Conservation (phyloP, 2,329 filamentous ascomycete genomes). For the Claviceps digitariae region DNA sequence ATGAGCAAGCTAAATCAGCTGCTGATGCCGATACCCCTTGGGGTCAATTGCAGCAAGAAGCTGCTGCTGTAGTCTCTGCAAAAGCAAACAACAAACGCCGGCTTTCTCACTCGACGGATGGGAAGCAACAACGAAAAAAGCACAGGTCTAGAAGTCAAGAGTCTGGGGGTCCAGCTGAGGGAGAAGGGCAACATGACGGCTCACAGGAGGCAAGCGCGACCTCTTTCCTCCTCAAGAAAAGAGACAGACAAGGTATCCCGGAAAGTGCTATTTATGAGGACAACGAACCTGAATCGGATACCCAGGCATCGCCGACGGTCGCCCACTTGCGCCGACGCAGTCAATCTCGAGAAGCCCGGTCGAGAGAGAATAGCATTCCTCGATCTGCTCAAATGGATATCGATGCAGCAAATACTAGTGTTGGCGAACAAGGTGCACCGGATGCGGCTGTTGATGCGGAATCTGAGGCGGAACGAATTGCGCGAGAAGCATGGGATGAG, state of each 20-base stretch:
- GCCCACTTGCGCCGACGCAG: conserved; percentile 14
- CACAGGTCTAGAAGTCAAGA: conserved; percentile 13
- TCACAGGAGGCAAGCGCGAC: conserved; percentile 1
- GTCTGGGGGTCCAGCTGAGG: conserved; percentile 8
- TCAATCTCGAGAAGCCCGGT: conserved; percentile 14
- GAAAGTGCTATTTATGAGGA: conserved; percentile 11
- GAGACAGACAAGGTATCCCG: conserved; percentile 2
- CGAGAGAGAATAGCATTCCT: conserved; percentile 14
- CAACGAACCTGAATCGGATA: conserved; percentile 8
- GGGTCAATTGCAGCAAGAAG: conserved; percentile 7
- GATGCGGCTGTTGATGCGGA: conserved; percentile 5
- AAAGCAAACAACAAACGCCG: conserved; percentile 22
- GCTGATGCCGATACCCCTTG: conserved; percentile 5
- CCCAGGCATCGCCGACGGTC: conserved; percentile 16
- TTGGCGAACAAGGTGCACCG: background rate
- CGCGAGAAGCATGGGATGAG: conserved; percentile 22
- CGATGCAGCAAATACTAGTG: conserved; percentile 7
- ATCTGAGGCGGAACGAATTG: conserved; percentile 17
- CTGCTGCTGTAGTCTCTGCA: conserved; percentile 7
- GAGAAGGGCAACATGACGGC: background rate
- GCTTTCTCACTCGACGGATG: conserved; percentile 15
- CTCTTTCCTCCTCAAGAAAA: conserved; percentile 6
- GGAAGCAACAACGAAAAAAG: conserved; percentile 21
- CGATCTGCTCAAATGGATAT: conserved; percentile 13
- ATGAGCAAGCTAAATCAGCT: background rate